Conservation (phyloP, 202 grass and related monocot species). For the Setaria viridis region DNA sequence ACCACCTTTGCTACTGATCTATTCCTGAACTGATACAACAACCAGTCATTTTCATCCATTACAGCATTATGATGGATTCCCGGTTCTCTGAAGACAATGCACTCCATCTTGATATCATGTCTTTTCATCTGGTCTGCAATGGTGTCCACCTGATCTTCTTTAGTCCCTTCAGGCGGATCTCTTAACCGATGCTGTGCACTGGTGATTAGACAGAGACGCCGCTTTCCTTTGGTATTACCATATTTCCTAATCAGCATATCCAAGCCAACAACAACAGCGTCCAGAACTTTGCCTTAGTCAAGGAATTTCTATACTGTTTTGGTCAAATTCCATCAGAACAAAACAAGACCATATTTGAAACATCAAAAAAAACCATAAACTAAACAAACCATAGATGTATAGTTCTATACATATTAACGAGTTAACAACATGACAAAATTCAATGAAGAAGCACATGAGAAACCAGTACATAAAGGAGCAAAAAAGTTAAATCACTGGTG, state of each 20-base stretch:
- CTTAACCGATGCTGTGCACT: conserved; percentile 75
- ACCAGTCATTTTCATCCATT: conserved; percentile 78
- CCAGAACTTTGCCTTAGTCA: conserved; percentile 84
- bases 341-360: conserved; percentile 17
- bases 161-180: conserved; percentile 83
- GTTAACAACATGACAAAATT: neutral
- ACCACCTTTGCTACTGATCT: conserved; percentile 65
- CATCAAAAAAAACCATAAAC: neutral
- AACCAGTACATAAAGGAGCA: conserved; percentile 2
- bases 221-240: conserved; percentile 66
- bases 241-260: conserved; percentile 98
- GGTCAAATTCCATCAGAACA: conserved; percentile 7
- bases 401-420: neutral
- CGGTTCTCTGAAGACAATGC: conserved; percentile 72
- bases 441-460: neutral
- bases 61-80: conserved; percentile 40
- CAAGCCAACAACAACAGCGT: conserved; percentile 93
- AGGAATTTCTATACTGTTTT: conserved; percentile 54
- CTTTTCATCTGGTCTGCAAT: conserved; percentile 84
- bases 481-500: conserved; percentile 16
- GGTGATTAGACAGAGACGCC: conserved; percentile 78
- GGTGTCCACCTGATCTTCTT: conserved; percentile 85
- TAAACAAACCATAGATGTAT: conserved; percentile 9
- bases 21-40: conserved; percentile 77
- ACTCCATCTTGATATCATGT: conserved; percentile 79